These are phyloP conservation scores for Gaillardinia entomophila DNA, from an alignment of 805 yeast species.

Conservation along the genomic window DNA sequence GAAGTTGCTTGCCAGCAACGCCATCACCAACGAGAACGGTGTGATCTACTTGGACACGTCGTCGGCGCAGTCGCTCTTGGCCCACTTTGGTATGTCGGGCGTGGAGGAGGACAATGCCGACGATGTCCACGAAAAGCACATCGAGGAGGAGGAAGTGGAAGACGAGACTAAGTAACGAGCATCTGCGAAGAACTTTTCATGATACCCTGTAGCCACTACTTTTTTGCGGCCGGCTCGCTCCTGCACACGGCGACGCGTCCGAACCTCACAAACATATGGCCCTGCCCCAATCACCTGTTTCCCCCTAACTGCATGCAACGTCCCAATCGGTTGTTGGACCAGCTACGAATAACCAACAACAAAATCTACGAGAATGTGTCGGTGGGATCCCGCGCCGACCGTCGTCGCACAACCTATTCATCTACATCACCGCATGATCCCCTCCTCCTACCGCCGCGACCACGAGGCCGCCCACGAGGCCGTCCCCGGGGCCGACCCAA, in stretches of 20 bases:
- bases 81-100: conserved; percentile 39
- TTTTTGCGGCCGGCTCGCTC: neutral
- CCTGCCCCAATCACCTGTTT: too few relatives aligned
- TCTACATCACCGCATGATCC: too few relatives aligned
- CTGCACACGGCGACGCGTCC: too few relatives aligned
- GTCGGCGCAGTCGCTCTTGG: conserved; percentile 58
- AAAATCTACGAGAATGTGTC: conserved; percentile 10
- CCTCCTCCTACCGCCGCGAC: too few relatives aligned
- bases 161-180: conserved; percentile 8
- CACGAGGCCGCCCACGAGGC: neutral
- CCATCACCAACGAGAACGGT: conserved; percentile 54
- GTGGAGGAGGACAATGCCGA: conserved; percentile 21
- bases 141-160: conserved; percentile 27
- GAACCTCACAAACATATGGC: too few relatives aligned
- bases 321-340: conserved; percentile 7
- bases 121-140: conserved; percentile 20
- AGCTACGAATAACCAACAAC: conserved; percentile 12
- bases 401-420: too few relatives aligned
- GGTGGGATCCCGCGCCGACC: neutral
- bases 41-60: conserved; percentile 61
- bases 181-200: neutral
- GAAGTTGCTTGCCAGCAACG: conserved; percentile 41
- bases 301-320: too few relatives aligned
- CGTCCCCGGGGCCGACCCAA: neutral
- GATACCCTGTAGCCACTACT: neutral